phyloP scores from a whole-genome alignment of 805 yeast species.

The Hanseniaspora occidentalis region DNA sequence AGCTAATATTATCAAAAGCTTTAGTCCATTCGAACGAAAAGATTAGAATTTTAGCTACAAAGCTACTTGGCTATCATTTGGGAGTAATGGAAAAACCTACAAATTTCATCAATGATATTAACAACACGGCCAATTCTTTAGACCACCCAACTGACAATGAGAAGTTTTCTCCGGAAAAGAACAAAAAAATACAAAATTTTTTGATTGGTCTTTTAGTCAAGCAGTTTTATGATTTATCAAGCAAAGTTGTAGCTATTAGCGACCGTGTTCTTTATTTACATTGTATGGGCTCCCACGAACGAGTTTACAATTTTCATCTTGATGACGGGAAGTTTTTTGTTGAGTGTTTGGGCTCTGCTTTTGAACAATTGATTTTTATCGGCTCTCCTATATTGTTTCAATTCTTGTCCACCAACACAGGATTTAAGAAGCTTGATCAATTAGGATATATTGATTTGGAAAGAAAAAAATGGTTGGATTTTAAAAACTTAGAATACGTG shows the following conservation, averaged over 20 bases:
- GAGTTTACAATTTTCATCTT: slow-evolving; percentile 13
- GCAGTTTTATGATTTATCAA: slow-evolving; percentile 56
- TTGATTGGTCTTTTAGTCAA: slow-evolving; percentile 40
- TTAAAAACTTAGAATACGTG: slow-evolving; percentile 35
- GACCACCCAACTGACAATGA: neutral
- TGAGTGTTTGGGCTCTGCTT: slow-evolving; percentile 14
- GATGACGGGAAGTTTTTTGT: neutral
- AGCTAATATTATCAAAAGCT: slow-evolving; percentile 54
- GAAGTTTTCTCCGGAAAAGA: neutral
- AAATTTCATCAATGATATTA: neutral
- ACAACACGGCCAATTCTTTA: neutral
- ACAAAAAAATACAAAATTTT: slow-evolving; percentile 7
- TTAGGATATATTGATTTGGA: slow-evolving; percentile 51
- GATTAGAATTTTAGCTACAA: slow-evolving; percentile 47
- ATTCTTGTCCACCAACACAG: slow-evolving; percentile 52
- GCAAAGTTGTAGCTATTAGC: slow-evolving; percentile 42
- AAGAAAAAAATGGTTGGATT: slow-evolving; percentile 53
- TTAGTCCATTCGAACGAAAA: slow-evolving; percentile 40
- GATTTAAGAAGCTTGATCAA: slow-evolving; percentile 52
- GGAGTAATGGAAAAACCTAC: slow-evolving; percentile 4
- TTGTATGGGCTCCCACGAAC: slow-evolving; percentile 34
- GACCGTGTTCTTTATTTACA: slow-evolving; percentile 41
- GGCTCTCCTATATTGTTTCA: slow-evolving; percentile 48
- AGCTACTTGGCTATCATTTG: slow-evolving; percentile 27
- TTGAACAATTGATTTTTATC: slow-evolving; percentile 34